Base-by-base conservation (phyloP, 1,284 basidiomycete species). In the Bjerkandera adusta region DNA sequence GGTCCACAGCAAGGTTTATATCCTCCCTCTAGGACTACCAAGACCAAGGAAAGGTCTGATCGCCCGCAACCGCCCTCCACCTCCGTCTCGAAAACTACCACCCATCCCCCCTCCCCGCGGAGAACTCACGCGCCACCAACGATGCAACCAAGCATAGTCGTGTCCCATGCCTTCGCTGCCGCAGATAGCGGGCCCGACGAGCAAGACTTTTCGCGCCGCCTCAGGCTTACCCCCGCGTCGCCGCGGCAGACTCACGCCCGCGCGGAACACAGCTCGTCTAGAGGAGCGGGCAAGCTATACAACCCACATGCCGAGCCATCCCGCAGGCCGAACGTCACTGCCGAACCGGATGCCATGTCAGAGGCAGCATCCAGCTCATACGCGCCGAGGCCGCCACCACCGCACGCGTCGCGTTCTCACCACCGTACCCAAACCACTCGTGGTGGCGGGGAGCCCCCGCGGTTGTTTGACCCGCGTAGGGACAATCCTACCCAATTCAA, bases 401-500 rank as follows among this genome's bases (percentile, higher is more conserved):
- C 56, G 12, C 52, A 53, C 29, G 53, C 46, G 12, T 58, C 57
- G 27, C 65, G 62, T 12, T 32, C 52, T 15, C 55, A 57, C 25
- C 52, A 50, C 35, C 56, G 63, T 45, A 20, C 66, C 3, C 65
- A 64, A 33, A 60, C 63, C 38, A 61, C 65, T 16, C 65, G 72
- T 18, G 69, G 54, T 49, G 68, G 55, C 49, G 64, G 48, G 47
- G 61, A 45, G 22, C 67, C 67, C 22, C 76, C 82, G 4, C 85
- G 87, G 54, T 75, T 95, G 0, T 94, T 92, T 50, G 90, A 94
- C 61, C 86, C 85, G 50, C 73, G 86, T 38, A 86, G 86, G 62
- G 86, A 95, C 62, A 88, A 95, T 62, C 89, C 92, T 0, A 80
- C 92, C 35, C 78, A 83, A 5, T 93, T 92, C 64, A 72, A 79